These are phyloP conservation scores for Erodium trifolium DNA, from an alignment of 441 rosid species.

Conservation along the genomic window DNA sequence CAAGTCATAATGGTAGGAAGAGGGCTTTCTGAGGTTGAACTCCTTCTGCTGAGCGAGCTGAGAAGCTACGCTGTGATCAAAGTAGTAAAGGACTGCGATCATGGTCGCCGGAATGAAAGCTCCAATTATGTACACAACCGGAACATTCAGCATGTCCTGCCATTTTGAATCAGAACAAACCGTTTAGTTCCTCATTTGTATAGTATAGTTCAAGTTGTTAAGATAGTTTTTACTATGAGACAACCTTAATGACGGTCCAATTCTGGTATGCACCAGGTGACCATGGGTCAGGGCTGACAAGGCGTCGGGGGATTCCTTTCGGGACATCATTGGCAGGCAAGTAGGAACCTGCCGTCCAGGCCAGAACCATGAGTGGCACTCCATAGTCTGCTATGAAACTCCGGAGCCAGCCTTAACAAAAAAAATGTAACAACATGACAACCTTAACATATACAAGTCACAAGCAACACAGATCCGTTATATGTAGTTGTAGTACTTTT, in stretches of 20 bases:
- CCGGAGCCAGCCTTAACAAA: constrained; percentile 46
- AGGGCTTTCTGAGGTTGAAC: constrained; percentile 67
- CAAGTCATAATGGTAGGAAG: constrained; percentile 70
- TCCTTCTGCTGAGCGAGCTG: constrained; percentile 77
- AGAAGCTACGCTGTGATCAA: constrained; percentile 79
- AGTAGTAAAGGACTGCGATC: constrained; percentile 76
- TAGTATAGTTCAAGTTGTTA: too few species aligned
- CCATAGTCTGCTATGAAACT: constrained; percentile 71
- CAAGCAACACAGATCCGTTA: neutral
- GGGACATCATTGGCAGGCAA: constrained; percentile 59
- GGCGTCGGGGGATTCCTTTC: constrained; percentile 64
- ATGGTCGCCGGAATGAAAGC: constrained; percentile 79
- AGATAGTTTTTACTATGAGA: neutral
- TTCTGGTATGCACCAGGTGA: constrained; percentile 68
- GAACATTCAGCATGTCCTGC: constrained; percentile 67
- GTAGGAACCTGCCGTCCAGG: constrained; percentile 66
- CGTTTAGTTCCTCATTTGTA: too few species aligned
- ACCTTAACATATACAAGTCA: neutral
- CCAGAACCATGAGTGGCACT: constrained; percentile 67
- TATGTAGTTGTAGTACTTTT: too few species aligned
- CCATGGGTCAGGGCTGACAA: constrained; percentile 80
- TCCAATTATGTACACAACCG: constrained; percentile 60
- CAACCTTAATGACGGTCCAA: constrained; percentile 73
- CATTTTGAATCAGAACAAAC: constrained; percentile 12
- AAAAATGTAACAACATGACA: neutral